phyloP scores from a whole-genome alignment of 78 protist species.

The Dictyostelium discoideum region DNA sequence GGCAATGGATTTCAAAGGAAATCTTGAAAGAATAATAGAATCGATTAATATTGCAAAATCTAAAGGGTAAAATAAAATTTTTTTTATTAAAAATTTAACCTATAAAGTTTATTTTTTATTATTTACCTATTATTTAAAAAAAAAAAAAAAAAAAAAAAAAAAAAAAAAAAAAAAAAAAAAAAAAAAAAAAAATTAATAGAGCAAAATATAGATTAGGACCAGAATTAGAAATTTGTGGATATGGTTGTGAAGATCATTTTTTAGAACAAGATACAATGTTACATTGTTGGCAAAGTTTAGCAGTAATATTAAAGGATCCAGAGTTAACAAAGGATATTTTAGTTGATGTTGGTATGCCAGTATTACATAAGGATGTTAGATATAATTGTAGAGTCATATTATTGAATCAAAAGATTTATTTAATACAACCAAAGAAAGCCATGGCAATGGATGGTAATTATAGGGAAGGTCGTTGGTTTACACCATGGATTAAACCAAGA shows the following conservation, averaged over 20 bases:
- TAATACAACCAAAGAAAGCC: slow-evolving; percentile 91
- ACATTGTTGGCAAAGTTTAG: slow-evolving; percentile 87
- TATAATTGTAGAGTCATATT: slow-evolving; percentile 91
- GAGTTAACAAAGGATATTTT: slow-evolving; percentile 80
- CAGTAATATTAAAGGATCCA: not conserved
- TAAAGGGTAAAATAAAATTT: slow-evolving; percentile 32
- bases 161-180: not conserved
- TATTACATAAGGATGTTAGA: slow-evolving; percentile 79
- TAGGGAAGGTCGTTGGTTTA: slow-evolving; percentile 92
- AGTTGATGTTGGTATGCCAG: slow-evolving; percentile 92
- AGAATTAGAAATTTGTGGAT: slow-evolving; percentile 86
- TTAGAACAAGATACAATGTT: slow-evolving; percentile 87
- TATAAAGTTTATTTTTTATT: not conserved
- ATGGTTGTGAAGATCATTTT: slow-evolving; percentile 92
- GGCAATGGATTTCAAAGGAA: slow-evolving; percentile 93
- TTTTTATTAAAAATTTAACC: no score
- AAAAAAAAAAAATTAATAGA: not conserved
- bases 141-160: not conserved
- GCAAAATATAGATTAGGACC: slow-evolving; percentile 84
- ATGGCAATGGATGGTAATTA: slow-evolving; percentile 94
- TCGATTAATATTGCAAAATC: slow-evolving; percentile 61
- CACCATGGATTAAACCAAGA: slow-evolving; percentile 80
- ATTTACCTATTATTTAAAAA: not conserved
- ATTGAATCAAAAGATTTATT: slow-evolving; percentile 54
- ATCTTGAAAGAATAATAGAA: slow-evolving; percentile 75